A percentile compares a stretch with the other conserved stretches of the same genome.
phyloP scores from a whole-genome alignment of 1,284 basidiomycete species.

The Puccinia horiana region DNA sequence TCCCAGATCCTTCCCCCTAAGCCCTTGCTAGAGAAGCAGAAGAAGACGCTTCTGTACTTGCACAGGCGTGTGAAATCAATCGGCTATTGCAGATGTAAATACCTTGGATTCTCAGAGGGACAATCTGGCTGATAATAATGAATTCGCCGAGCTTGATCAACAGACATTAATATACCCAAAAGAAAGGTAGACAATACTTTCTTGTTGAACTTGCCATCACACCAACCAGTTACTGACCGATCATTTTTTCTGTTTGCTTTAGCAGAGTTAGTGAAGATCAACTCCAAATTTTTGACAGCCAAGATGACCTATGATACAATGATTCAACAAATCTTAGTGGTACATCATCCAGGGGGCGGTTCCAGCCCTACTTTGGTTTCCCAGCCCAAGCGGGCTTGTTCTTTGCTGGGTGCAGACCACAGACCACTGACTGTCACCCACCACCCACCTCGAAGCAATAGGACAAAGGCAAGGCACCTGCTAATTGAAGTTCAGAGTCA shows the following conservation, averaged over 20 bases:
- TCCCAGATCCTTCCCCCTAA: slow-evolving; percentile 78
- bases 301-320: slow-evolving; percentile 55
- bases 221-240: too few relatives aligned
- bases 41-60: slow-evolving; percentile 81
- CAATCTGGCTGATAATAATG: slow-evolving; percentile 88
- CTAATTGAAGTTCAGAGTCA: slow-evolving; percentile 12
- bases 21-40: slow-evolving; percentile 83
- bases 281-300: slow-evolving; percentile 55
- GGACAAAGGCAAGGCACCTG: background rate
- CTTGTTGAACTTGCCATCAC: background rate
- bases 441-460: background rate
- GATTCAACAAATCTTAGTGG: slow-evolving; percentile 50
- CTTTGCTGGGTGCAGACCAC: background rate
- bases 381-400: background rate
- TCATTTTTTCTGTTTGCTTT: background rate
- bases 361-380: background rate
- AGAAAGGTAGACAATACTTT: slow-evolving; percentile 79
- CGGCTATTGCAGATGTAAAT: slow-evolving; percentile 76
- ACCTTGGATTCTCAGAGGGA: slow-evolving; percentile 71
- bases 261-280: slow-evolving; percentile 54
- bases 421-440: background rate
- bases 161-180: slow-evolving; percentile 84
- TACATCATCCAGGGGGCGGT: slow-evolving; percentile 39
- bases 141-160: slow-evolving; percentile 91
- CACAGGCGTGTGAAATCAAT: slow-evolving; percentile 83